Conservation (phyloP, 2,329 filamentous ascomycete genomes). For the Ophiostoma himal-ulmi region DNA sequence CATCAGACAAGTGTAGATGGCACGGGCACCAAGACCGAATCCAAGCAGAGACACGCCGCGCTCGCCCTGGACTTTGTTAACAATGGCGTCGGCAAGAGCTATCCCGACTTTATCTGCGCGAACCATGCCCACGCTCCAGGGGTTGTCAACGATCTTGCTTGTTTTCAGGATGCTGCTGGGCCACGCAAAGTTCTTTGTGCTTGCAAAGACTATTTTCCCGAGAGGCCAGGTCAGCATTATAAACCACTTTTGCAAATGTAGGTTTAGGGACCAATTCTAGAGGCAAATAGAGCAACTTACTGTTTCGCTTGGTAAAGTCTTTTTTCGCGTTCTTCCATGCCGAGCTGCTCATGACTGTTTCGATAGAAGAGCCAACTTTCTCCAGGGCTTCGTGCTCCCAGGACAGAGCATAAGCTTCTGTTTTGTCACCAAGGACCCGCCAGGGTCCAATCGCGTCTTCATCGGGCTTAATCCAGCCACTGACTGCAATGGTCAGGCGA, state of each 20-base stretch:
- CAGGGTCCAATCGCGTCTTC: slow-evolving; percentile 72
- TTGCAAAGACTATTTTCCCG: slow-evolving; percentile 4
- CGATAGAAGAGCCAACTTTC: slow-evolving; percentile 71
- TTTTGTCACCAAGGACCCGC: slow-evolving; percentile 64
- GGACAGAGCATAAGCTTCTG: slow-evolving; percentile 74
- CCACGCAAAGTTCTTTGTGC: slow-evolving; percentile 37
- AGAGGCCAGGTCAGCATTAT: not conserved
- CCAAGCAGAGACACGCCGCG: slow-evolving; percentile 74
- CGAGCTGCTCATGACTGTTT: slow-evolving; percentile 68
- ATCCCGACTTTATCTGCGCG: slow-evolving; percentile 66
- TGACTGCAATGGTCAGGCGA: slow-evolving; percentile 75
- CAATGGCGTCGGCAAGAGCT: slow-evolving; percentile 73
- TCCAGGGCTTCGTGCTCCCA: slow-evolving; percentile 76
- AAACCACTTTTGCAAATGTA: not conserved
- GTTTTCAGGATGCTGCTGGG: slow-evolving; percentile 59
- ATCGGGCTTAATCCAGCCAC: slow-evolving; percentile 70
- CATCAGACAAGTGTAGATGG: slow-evolving; percentile 80
- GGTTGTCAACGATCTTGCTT: slow-evolving; percentile 72
- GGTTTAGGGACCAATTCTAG: not conserved
- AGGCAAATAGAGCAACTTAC: slow-evolving; percentile 35
- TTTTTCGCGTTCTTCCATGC: slow-evolving; percentile 69
- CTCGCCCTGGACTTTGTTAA: slow-evolving; percentile 77
- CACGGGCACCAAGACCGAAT: slow-evolving; percentile 73
- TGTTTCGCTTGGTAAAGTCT: slow-evolving; percentile 42
- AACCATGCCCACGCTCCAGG: slow-evolving; percentile 69